These are phyloP conservation scores for Starmerella stellata DNA, from an alignment of 805 yeast genomes.

Conservation along the genomic window DNA sequence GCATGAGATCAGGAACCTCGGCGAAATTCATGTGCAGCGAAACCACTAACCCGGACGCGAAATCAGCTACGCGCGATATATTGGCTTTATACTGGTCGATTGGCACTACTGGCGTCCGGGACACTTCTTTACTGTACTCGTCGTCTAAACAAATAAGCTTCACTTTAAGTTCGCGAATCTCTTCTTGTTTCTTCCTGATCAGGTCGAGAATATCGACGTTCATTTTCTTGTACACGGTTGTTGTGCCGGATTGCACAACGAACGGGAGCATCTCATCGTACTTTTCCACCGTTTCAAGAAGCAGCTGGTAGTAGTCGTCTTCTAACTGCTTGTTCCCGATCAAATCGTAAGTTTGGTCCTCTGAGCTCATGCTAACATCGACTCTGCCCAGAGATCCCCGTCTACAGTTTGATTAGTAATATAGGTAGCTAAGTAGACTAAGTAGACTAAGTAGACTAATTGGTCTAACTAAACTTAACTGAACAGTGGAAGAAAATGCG, in stretches of 20 bases:
- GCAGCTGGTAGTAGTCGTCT: constrained; percentile 10
- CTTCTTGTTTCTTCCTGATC: constrained; percentile 2
- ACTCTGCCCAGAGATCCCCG: too few species aligned
- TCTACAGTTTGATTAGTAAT: too few species aligned
- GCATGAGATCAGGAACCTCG: constrained; percentile 6
- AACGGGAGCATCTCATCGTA: constrained; percentile 5
- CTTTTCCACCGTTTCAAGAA: constrained; percentile 3
- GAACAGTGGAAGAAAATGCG: too few species aligned
- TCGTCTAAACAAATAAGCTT: constrained; percentile 6
- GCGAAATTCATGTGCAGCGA: constrained; percentile 9
- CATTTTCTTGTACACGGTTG: constrained; percentile 5
- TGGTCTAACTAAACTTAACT: too few species aligned
- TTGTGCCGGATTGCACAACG: constrained; percentile 5
- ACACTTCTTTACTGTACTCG: constrained; percentile 3
- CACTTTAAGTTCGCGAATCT: background rate
- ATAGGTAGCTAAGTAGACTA: too few species aligned
- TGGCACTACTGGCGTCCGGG: background rate
- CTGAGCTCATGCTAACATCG: too few species aligned
- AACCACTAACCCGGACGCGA: constrained; percentile 8
- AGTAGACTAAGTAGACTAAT: too few species aligned
- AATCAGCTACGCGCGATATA: constrained; percentile 8
- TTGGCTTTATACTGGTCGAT: background rate
- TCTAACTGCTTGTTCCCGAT: too few species aligned
- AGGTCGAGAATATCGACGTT: constrained; percentile 8
- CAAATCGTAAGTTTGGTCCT: too few species aligned